Base-by-base conservation (phyloP, 306 rosid genomes). In the Vigna reflexopilosa region DNA sequence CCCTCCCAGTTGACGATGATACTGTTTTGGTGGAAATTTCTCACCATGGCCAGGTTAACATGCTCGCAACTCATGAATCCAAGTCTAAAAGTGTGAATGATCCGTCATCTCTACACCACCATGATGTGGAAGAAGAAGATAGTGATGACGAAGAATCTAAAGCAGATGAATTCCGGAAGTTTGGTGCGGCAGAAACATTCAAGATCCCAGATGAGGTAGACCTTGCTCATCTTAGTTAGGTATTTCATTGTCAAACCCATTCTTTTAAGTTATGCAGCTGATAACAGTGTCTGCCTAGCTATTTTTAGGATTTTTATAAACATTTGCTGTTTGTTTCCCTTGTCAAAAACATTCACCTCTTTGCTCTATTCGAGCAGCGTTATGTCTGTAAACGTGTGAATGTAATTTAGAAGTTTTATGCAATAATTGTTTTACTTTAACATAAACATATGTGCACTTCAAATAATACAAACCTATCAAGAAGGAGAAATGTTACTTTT, bases 161-260 rank as follows among this genome's bases (percentile, higher is more conserved):
- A 50, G 86, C 84, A 20, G 97, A 90, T 77, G 98, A 91, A 86
- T 95, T 71, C 77, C 87, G 93, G 70, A 95, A 95, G 89, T 95
- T 95, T 82, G 99, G 99, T 47, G 98, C 98, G 0, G 98, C 99
- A 63, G 89, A 79, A 38, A 86, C 98, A 63, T 95, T 95, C 73
- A 93, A 62, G 85, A 84, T 95, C 78, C 98, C 99, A 2, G 96
- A 91, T 12, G 90, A 82, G 48, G 75, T 95, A 55, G 97, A 95
- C 68, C 58, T 93, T 79, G 58, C 99, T 68, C 93, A 72, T 50
- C 88, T 93, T 45, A 95, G 98, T 90, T 95, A 83, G 83, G 17
- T 51, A 22, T 59, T 70, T 30, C 63, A 11, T 24, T 56, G 34
- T 64, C 48, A 17, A 14, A 19, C 13, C 64, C 85, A 57, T 26